Conservation (phyloP, 1,139 yeast species). For the Eremothecium sinecaudum region DNA sequence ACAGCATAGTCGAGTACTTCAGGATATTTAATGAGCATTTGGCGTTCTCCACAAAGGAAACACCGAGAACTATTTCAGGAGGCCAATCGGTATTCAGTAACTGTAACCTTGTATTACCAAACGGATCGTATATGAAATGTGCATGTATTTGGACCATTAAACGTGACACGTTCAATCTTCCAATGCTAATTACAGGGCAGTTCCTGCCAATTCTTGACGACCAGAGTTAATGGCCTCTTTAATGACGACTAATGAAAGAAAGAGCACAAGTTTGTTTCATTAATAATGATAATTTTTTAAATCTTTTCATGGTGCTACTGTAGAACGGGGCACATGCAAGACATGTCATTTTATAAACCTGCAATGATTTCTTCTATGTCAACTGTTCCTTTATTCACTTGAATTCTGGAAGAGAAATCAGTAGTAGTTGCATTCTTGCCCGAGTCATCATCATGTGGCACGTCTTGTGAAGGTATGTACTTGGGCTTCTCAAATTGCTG, state of each 20-base stretch:
- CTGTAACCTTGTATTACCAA: constrained; percentile 53
- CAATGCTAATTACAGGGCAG: constrained; percentile 89
- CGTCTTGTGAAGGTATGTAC: constrained; percentile 25
- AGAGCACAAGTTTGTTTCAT: too few relatives aligned
- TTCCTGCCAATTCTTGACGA: constrained; percentile 55
- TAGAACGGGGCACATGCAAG: too few relatives aligned
- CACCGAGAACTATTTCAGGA: constrained; percentile 11
- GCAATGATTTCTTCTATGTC: too few relatives aligned
- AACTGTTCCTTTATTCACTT: too few relatives aligned
- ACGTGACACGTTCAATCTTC: constrained; percentile 82
- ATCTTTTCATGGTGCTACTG: too few relatives aligned
- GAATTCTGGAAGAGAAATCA: too few relatives aligned
- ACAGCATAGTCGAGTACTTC: constrained; percentile 75
- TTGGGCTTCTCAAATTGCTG: constrained; percentile 38
- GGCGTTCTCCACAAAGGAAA: constrained; percentile 59
- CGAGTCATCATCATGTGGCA: background rate
- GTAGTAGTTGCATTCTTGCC: too few relatives aligned
- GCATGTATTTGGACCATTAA: constrained; percentile 85
- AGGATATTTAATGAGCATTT: constrained; percentile 62
- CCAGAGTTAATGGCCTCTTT: background rate
- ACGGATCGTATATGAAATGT: constrained; percentile 37
- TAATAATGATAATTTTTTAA: too few relatives aligned
- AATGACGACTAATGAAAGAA: background rate
- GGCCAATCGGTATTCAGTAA: constrained; percentile 43
- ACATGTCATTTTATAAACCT: too few relatives aligned